These are phyloP conservation scores for Emmonsia crescens DNA, from an alignment of 2,329 filamentous ascomycete genomes.

Conservation along the genomic window DNA sequence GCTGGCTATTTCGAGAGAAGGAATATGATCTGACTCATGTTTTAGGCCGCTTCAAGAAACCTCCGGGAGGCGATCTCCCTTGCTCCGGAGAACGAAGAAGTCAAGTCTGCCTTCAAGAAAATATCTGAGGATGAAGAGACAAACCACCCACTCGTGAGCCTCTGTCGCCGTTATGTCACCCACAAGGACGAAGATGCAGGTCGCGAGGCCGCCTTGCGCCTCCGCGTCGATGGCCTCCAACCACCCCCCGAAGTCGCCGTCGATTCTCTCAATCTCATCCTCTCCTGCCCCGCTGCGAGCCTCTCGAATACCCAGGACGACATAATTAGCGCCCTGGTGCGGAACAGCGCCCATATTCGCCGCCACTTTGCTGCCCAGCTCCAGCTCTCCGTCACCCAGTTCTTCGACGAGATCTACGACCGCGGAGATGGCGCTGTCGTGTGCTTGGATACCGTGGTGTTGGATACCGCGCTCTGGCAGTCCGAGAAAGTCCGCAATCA, in stretches of 20 bases:
- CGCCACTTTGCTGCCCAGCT: conserved; percentile 34
- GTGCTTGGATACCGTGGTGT: conserved; percentile 36
- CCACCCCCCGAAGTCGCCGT: conserved; percentile 33
- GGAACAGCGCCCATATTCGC: conserved; percentile 33
- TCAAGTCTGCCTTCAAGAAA: conserved; percentile 36
- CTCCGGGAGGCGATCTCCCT: conserved; percentile 40
- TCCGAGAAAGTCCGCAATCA: conserved; percentile 32
- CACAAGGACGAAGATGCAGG: conserved; percentile 34
- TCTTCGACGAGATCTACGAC: conserved; percentile 40
- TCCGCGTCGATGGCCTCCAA: conserved; percentile 34
- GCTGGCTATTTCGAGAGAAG: neutral
- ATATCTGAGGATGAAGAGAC: conserved; percentile 33
- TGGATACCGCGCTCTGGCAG: conserved; percentile 37
- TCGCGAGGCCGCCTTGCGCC: conserved; percentile 34
- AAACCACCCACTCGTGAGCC: conserved; percentile 34
- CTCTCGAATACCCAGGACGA: conserved; percentile 35
- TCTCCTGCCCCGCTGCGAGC: conserved; percentile 26
- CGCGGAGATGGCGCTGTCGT: conserved; percentile 38
- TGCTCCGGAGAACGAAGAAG: conserved; percentile 34
- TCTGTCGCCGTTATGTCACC: conserved; percentile 34
- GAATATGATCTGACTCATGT: conserved; percentile 10
- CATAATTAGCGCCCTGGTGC: conserved; percentile 37
- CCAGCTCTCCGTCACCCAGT: conserved; percentile 34
- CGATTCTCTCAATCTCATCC: conserved; percentile 34
- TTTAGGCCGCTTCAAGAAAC: conserved; percentile 37